Evolutionary conservation across 2,329 filamentous ascomycete genomes (phyloP).

Genomic region (Beauveria caledonica): DNA sequence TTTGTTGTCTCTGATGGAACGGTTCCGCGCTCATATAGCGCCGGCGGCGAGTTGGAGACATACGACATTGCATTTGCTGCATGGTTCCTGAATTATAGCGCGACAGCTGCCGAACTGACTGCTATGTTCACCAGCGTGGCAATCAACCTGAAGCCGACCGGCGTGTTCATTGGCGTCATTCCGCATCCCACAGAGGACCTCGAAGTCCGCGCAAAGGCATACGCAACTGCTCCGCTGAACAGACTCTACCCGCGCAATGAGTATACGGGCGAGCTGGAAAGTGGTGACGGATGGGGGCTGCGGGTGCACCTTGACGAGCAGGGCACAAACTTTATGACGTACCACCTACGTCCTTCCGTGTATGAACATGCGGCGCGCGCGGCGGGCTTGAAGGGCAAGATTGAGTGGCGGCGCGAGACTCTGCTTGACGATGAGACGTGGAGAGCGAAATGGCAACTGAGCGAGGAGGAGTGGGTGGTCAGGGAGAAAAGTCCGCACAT

Average conservation of each 20-base stretch:
- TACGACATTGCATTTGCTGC: conserved; percentile 7
- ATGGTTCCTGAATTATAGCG: conserved; percentile 13
- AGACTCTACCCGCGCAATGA: neutral
- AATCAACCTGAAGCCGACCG: conserved; percentile 11
- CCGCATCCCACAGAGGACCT: conserved; percentile 10
- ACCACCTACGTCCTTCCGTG: conserved; percentile 9
- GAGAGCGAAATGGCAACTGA: neutral
- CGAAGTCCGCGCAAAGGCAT: neutral
- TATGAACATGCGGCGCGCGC: conserved; percentile 11
- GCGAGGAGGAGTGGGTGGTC: neutral
- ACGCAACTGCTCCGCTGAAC: neutral
- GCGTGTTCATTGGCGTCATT: conserved; percentile 12
- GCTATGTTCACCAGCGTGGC: conserved; percentile 12
- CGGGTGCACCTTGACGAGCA: neutral
- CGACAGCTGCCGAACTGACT: neutral
- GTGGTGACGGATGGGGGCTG: neutral
- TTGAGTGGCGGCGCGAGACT: neutral
- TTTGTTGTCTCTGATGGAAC: neutral
- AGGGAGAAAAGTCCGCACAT: neutral
- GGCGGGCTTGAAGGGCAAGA: conserved; percentile 9
- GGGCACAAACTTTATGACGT: conserved; percentile 7
- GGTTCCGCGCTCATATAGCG: neutral
- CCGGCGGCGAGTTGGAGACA: neutral
- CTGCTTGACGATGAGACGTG: neutral
- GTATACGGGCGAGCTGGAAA: neutral